Percentiles rank a stretch among this genome's conserved stretches.
These are phyloP conservation scores for Parmelia sp. DNA, from an alignment of 495 filamentous ascomycete species.

Conservation along the genomic window DNA sequence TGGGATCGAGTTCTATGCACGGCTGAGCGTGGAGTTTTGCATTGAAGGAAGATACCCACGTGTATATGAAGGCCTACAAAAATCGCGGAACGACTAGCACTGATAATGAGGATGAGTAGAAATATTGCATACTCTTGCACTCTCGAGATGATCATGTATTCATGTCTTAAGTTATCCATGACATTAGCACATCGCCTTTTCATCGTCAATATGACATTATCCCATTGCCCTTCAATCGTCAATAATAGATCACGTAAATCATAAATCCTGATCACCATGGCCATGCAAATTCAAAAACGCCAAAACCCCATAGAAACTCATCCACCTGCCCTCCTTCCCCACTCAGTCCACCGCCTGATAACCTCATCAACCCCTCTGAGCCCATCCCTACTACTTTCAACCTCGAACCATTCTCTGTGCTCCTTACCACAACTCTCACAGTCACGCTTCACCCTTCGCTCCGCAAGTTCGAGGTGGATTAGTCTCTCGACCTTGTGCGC, in stretches of 20 bases:
- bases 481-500: slow-evolving; percentile 83
- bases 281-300: background rate
- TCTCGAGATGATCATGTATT: background rate
- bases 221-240: background rate
- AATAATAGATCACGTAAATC: background rate
- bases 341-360: slow-evolving; percentile 78
- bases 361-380: slow-evolving; percentile 75
- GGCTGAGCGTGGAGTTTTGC: slow-evolving; percentile 3
- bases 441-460: slow-evolving; percentile 56
- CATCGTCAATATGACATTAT: background rate
- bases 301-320: background rate
- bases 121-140: too few relatives aligned
- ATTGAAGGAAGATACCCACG: slow-evolving; percentile 13
- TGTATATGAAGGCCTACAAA: background rate
- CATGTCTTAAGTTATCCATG: background rate
- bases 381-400: slow-evolving; percentile 65
- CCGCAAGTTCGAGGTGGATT: slow-evolving; percentile 81
- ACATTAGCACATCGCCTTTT: background rate
- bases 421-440: slow-evolving; percentile 79
- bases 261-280: background rate
- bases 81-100: background rate
- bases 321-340: slow-evolving; percentile 50
- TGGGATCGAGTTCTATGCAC: background rate
- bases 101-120: background rate
- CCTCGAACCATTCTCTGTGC: slow-evolving; percentile 95